A percentile compares a stretch with the other conserved stretches of the same genome.
Conservation (phyloP, 805 yeast species). For the Lachancea sp. region DNA sequence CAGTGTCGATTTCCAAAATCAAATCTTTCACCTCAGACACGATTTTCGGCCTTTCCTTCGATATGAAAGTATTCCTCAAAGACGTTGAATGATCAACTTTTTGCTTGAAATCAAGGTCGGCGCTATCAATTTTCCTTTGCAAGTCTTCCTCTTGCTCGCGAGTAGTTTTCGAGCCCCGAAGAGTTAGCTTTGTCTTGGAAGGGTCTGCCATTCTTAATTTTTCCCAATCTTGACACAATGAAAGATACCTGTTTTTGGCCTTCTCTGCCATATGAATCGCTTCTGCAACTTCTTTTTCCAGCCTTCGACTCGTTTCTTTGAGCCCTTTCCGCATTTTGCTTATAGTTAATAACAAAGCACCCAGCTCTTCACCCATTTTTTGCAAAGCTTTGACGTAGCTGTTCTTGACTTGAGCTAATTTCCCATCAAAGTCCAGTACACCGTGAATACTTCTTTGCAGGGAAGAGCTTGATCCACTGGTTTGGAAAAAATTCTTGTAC, state of each 20-base stretch:
- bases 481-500: slow-evolving; percentile 41
- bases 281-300: slow-evolving; percentile 80
- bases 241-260: slow-evolving; percentile 71
- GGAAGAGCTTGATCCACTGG: slow-evolving; percentile 33
- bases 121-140: slow-evolving; percentile 67
- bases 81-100: slow-evolving; percentile 69
- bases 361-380: slow-evolving; percentile 79
- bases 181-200: slow-evolving; percentile 69
- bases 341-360: slow-evolving; percentile 62
- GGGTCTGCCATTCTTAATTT: slow-evolving; percentile 77
- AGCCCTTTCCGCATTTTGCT: slow-evolving; percentile 64
- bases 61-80: slow-evolving; percentile 63
- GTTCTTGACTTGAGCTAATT: slow-evolving; percentile 59
- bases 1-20: slow-evolving; percentile 82
- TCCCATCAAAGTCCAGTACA: slow-evolving; percentile 73
- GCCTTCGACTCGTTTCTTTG: slow-evolving; percentile 75
- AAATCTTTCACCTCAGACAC: slow-evolving; percentile 67
- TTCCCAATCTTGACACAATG: slow-evolving; percentile 81
- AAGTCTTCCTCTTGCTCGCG: slow-evolving; percentile 87
- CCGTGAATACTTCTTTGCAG: slow-evolving; percentile 60
- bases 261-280: slow-evolving; percentile 81
- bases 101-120: slow-evolving; percentile 81
- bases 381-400: slow-evolving; percentile 74
- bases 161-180: slow-evolving; percentile 71
- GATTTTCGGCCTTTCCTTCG: slow-evolving; percentile 69